These are phyloP conservation scores for Erigeron philadelphicus DNA, from an alignment of 140 eudicot genomes.

Conservation along the genomic window DNA sequence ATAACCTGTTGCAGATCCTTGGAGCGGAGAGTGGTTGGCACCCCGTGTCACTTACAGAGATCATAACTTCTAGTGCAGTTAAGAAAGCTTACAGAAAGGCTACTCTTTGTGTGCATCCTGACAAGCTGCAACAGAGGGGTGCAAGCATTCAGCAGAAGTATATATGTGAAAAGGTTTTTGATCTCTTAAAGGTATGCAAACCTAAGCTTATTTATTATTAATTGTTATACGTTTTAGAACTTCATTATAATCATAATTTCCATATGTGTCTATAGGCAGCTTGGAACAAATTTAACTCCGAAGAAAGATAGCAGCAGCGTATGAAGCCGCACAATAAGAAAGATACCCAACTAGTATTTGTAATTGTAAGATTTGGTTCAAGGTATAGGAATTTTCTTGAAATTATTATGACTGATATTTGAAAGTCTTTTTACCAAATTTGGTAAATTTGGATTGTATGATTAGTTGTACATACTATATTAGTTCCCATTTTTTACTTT, in stretches of 20 bases:
- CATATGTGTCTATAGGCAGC: slow-evolving; percentile 53
- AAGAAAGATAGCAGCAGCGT: slow-evolving; percentile 58
- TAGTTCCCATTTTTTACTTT: slow-evolving; percentile 21
- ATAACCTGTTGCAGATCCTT: slow-evolving; percentile 54
- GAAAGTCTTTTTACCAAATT: slow-evolving; percentile 27
- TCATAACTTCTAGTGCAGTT: slow-evolving; percentile 68
- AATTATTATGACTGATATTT: slow-evolving; percentile 10
- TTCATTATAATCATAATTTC: background rate
- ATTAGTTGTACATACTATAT: slow-evolving; percentile 32
- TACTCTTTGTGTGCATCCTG: slow-evolving; percentile 95
- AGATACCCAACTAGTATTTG: slow-evolving; percentile 5
- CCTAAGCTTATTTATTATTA: background rate
- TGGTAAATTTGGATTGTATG: slow-evolving; percentile 28
- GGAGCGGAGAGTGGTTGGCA: slow-evolving; percentile 95
- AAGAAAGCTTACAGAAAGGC: slow-evolving; percentile 96
- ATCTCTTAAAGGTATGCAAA: slow-evolving; percentile 77
- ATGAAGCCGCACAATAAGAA: slow-evolving; percentile 2
- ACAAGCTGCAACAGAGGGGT: slow-evolving; percentile 91
- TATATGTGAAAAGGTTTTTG: slow-evolving; percentile 94
- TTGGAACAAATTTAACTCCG: slow-evolving; percentile 77
- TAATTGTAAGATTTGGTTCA: slow-evolving; percentile 3
- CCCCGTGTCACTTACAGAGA: slow-evolving; percentile 75
- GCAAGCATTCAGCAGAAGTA: slow-evolving; percentile 94
- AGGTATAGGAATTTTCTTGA: slow-evolving; percentile 26
- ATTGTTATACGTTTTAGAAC: background rate